These are phyloP conservation scores for Stephanodiscus triporus DNA, from an alignment of 108 stramenopile species.

Conservation along the genomic window DNA sequence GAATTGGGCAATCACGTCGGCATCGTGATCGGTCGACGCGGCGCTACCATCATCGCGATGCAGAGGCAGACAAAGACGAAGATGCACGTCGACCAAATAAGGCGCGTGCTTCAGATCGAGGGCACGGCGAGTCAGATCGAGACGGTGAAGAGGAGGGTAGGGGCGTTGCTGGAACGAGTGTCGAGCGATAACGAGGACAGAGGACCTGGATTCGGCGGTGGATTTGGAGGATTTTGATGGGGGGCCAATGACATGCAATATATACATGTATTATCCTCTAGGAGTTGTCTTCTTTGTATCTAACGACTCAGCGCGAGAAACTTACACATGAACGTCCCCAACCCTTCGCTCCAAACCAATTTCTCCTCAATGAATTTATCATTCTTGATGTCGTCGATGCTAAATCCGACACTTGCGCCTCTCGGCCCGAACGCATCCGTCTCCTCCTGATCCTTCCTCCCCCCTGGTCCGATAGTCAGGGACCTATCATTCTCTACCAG, in stretches of 20 bases:
- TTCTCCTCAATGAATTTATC: constrained; percentile 64
- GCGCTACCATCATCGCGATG: constrained; percentile 90
- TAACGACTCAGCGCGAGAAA: constrained; percentile 36
- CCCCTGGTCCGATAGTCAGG: constrained; percentile 57
- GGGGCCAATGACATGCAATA: no score
- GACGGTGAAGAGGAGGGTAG: constrained; percentile 83
- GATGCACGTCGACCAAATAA: constrained; percentile 91
- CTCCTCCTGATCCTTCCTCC: constrained; percentile 38
- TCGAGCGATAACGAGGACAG: constrained; percentile 49
- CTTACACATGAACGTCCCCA: constrained; percentile 66
- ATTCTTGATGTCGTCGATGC: constrained; percentile 79
- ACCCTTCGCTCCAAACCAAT: constrained; percentile 63
- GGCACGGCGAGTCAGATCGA: constrained; percentile 86
- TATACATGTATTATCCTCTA: no score
- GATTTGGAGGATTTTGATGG: constrained; percentile 26
- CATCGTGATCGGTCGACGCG: constrained; percentile 88
- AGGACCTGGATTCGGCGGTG: constrained; percentile 17
- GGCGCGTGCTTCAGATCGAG: constrained; percentile 83
- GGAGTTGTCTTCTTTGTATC: no score
- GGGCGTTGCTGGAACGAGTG: constrained; percentile 81
- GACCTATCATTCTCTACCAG: no score
- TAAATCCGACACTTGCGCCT: constrained; percentile 52
- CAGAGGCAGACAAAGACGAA: constrained; percentile 89
- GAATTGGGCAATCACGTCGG: constrained; percentile 91
- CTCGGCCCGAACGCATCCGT: constrained; percentile 8